Evolutionary conservation across 805 yeast species (phyloP).

Genomic region (Candida nanaspora): DNA sequence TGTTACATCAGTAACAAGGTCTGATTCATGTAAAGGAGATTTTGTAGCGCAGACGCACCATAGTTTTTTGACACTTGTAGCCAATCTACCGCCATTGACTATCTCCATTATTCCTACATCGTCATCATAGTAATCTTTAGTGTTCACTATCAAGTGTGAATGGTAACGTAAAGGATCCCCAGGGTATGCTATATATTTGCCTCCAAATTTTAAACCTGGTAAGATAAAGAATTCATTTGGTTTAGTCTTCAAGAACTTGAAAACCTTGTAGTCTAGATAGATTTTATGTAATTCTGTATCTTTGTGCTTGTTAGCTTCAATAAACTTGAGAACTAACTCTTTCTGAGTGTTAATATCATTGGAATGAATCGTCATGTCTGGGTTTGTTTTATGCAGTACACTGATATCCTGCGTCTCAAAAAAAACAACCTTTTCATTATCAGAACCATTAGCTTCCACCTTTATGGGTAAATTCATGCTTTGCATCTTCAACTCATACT

Average conservation of each 20-base stretch:
- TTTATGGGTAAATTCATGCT: neutral
- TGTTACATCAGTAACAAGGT: too few species aligned
- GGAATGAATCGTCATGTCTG: neutral
- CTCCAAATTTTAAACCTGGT: slow-evolving; percentile 91
- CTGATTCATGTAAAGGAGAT: too few species aligned
- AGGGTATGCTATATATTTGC: slow-evolving; percentile 82
- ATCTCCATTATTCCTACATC: slow-evolving; percentile 51
- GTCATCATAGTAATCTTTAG: slow-evolving; percentile 38
- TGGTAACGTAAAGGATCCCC: slow-evolving; percentile 92
- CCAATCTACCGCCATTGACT: slow-evolving; percentile 83
- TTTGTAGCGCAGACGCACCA: slow-evolving; percentile 52
- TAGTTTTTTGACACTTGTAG: slow-evolving; percentile 85
- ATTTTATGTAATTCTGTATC: neutral
- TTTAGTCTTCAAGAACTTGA: slow-evolving; percentile 10
- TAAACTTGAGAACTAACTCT: neutral
- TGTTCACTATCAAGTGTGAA: slow-evolving; percentile 70
- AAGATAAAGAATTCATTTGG: slow-evolving; percentile 39
- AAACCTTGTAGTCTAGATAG: slow-evolving; percentile 8
- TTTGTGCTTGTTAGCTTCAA: neutral
- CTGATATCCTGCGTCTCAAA: neutral
- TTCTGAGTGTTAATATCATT: neutral
- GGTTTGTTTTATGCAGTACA: neutral
- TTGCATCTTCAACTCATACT: slow-evolving; percentile 5
- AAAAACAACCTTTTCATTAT: neutral
- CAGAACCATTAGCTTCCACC: neutral